These are phyloP conservation scores for Russula lepida DNA, from an alignment of 768 basidiomycete genomes.

Conservation along the genomic window DNA sequence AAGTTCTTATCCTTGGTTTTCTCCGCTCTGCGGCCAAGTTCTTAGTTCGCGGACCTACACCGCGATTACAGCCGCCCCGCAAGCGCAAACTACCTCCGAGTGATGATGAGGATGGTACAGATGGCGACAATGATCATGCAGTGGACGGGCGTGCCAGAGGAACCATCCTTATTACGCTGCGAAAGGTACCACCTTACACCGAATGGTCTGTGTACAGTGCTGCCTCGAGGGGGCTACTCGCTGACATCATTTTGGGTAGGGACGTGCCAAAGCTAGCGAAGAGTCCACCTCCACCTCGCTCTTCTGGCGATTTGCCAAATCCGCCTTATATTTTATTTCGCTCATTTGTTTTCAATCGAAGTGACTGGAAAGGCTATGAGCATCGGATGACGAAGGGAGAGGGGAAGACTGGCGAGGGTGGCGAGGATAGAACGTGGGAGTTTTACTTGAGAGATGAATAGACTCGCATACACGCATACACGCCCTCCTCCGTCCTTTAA, in stretches of 20 bases:
- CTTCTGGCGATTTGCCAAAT: conserved; percentile 41
- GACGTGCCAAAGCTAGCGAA: conserved; percentile 69
- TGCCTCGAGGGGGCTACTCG: not conserved
- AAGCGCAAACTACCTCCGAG: conserved; percentile 36
- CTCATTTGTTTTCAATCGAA: conserved; percentile 71
- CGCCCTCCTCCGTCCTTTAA: not conserved
- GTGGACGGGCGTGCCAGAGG: conserved; percentile 39
- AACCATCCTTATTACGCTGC: conserved; percentile 75
- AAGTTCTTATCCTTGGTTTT: conserved; percentile 73
- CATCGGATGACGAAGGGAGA: conserved; percentile 94
- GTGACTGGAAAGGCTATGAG: conserved; percentile 74
- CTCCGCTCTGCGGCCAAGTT: conserved; percentile 61
- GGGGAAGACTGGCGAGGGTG: conserved; percentile 61
- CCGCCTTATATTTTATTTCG: conserved; percentile 63
- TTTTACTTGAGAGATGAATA: conserved; percentile 43
- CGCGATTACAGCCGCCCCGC: conserved; percentile 32
- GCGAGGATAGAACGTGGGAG: conserved; percentile 84
- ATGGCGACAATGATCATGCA: conserved; percentile 24
- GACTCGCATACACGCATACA: not conserved
- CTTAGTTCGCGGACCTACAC: conserved; percentile 49
- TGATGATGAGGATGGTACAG: conserved; percentile 36
- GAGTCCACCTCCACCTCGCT: conserved; percentile 50
- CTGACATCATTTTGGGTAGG: conserved; percentile 35
- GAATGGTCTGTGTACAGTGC: conserved; percentile 50
- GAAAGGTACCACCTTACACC: conserved; percentile 83